These are phyloP conservation scores for Parietaria judaica DNA, from an alignment of 306 rosid species.

Conservation along the genomic window DNA sequence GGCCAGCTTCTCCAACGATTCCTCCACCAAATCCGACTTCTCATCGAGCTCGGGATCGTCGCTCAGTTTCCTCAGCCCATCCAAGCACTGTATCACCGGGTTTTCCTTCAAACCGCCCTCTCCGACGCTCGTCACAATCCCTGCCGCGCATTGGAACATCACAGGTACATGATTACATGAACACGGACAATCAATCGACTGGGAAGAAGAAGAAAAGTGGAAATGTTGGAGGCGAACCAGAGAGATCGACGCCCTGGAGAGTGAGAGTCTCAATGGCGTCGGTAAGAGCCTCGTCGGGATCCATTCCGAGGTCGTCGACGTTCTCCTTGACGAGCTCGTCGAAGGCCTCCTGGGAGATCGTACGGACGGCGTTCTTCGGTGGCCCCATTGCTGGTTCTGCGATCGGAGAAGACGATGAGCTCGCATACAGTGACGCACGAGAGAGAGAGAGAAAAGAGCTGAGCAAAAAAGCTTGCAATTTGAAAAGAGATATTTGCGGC, in stretches of 20 bases:
- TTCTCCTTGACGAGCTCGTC: constrained; percentile 79
- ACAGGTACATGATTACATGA: too few species aligned
- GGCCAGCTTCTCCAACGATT: constrained; percentile 30
- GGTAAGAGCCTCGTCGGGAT: constrained; percentile 71
- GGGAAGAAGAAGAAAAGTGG: neutral
- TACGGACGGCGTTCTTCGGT: constrained; percentile 42
- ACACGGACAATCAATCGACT: neutral
- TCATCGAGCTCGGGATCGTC: constrained; percentile 8
- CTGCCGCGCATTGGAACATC: constrained; percentile 15
- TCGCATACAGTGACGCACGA: neutral
- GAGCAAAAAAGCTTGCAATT: neutral
- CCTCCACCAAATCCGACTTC: constrained; percentile 25
- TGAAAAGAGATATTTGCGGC: too few species aligned
- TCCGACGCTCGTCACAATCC: constrained; percentile 61
- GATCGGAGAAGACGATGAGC: neutral
- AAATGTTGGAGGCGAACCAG: constrained; percentile 32
- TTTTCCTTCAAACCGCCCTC: constrained; percentile 43
- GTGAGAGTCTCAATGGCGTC: constrained; percentile 77
- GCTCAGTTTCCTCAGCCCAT: constrained; percentile 35
- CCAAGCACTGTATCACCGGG: constrained; percentile 58
- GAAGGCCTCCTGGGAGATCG: constrained; percentile 87
- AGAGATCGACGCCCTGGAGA: constrained; percentile 95
- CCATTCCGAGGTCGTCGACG: constrained; percentile 88
- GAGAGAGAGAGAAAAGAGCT: neutral
- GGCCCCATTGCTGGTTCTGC: constrained; percentile 40